A percentile compares a stretch with the other conserved stretches of the same genome.
Evolutionary conservation across 768 basidiomycete species (phyloP).

Genomic region (Suillus lakei): DNA sequence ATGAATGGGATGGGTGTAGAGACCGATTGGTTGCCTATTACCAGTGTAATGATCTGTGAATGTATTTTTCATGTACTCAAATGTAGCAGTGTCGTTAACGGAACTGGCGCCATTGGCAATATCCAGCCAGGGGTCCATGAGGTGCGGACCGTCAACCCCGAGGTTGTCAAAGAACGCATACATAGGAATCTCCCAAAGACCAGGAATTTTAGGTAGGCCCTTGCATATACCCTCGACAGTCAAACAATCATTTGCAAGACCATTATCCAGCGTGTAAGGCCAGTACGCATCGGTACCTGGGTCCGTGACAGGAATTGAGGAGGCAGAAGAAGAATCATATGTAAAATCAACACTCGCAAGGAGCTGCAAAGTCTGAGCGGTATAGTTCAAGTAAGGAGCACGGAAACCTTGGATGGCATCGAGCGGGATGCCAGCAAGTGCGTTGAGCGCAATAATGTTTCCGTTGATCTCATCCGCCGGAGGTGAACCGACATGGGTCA

Average conservation of each 20-base stretch:
- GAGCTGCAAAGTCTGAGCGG: conserved; percentile 60
- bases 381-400: conserved; percentile 75
- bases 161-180: conserved; percentile 72
- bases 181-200: conserved; percentile 89
- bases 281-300: conserved; percentile 75
- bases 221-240: conserved; percentile 58
- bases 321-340: conserved; percentile 69
- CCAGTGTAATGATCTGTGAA: conserved; percentile 76
- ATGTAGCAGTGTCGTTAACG: conserved; percentile 64
- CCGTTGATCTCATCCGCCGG: conserved; percentile 72
- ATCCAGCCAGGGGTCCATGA: conserved; percentile 89
- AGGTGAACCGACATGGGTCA: conserved; percentile 77
- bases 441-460: conserved; percentile 78
- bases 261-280: conserved; percentile 84
- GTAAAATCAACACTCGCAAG: conserved; percentile 63
- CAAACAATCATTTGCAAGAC: conserved; percentile 80
- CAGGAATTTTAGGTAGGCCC: conserved; percentile 72
- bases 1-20: conserved; percentile 85
- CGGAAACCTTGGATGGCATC: conserved; percentile 71
- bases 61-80: conserved; percentile 73
- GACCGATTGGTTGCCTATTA: conserved; percentile 78
- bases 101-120: conserved; percentile 52
- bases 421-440: conserved; percentile 77
- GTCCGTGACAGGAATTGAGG: conserved; percentile 69
- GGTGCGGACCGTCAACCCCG: conserved; percentile 60